Percentiles rank a stretch among this genome's conserved stretches.
phyloP scores from a whole-genome alignment of 2,329 filamentous ascomycete genomes.

The Hypoxylon sp. region DNA sequence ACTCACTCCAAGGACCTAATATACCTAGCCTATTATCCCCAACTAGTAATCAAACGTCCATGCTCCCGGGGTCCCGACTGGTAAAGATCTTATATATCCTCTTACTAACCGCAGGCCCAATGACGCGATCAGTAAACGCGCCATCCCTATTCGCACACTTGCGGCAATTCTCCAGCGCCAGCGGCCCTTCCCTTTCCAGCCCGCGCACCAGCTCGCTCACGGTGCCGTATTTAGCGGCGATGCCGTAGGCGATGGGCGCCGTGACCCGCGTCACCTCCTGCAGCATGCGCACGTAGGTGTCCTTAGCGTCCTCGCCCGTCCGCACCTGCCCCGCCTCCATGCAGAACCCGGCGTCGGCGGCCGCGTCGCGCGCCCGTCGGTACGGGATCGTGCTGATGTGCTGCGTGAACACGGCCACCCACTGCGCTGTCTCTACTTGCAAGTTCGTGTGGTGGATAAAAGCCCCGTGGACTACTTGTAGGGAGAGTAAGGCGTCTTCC shows the following conservation, averaged over 20 bases:
- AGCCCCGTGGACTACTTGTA: conserved; percentile 76
- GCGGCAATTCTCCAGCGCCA: conserved; percentile 71
- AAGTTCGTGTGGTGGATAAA: conserved; percentile 77
- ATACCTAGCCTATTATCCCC: background rate
- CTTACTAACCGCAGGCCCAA: conserved; percentile 71
- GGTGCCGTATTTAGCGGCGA: conserved; percentile 71
- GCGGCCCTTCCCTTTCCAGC: conserved; percentile 70
- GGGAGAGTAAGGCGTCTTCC: conserved; percentile 76
- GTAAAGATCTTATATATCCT: conserved; percentile 72
- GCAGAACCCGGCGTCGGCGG: conserved; percentile 75
- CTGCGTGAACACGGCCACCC: conserved; percentile 81
- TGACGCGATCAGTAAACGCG: conserved; percentile 64
- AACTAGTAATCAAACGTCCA: conserved; percentile 60
- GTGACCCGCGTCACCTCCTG: conserved; percentile 81
- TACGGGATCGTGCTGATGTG: conserved; percentile 84
- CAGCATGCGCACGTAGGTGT: conserved; percentile 81
- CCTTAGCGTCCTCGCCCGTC: conserved; percentile 72
- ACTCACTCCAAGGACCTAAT: conserved; percentile 1
- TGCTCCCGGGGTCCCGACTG: conserved; percentile 67
- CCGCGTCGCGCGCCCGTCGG: conserved; percentile 65
- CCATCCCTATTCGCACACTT: conserved; percentile 71
- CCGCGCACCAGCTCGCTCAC: conserved; percentile 70
- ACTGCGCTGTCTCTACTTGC: conserved; percentile 75
- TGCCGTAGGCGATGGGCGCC: conserved; percentile 77
- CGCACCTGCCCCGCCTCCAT: conserved; percentile 84